Evolutionary conservation across 2,329 filamentous ascomycete species (phyloP).

Genomic region (Salinomyces thailandicus): DNA sequence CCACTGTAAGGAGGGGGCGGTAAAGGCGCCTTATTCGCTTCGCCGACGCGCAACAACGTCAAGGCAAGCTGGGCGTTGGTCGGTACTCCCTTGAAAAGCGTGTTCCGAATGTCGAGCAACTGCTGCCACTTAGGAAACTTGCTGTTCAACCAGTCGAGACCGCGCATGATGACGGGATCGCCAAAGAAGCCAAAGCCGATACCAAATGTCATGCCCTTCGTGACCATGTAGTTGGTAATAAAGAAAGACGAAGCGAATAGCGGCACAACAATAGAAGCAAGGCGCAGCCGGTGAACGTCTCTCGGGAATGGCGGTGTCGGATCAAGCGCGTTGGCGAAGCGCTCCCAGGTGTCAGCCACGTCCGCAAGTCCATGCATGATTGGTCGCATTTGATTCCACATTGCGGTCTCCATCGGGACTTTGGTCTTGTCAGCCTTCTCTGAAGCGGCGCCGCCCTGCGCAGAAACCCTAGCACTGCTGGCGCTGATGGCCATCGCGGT

Average conservation of each 20-base stretch:
- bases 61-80: slow-evolving; percentile 78
- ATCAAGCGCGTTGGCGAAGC: slow-evolving; percentile 48
- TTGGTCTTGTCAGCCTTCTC: slow-evolving; percentile 63
- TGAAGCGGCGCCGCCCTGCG: slow-evolving; percentile 40
- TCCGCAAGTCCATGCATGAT: slow-evolving; percentile 57
- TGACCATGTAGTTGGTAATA: slow-evolving; percentile 40
- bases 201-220: slow-evolving; percentile 55
- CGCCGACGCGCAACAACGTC: slow-evolving; percentile 70
- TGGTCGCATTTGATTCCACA: slow-evolving; percentile 66
- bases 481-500: slow-evolving; percentile 45
- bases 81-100: slow-evolving; percentile 67
- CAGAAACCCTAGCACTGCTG: slow-evolving; percentile 44
- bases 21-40: slow-evolving; percentile 68
- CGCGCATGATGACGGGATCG: slow-evolving; percentile 58
- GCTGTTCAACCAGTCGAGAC: slow-evolving; percentile 49
- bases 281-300: slow-evolving; percentile 34
- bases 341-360: slow-evolving; percentile 52
- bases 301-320: slow-evolving; percentile 40
- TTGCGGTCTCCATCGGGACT: slow-evolving; percentile 62
- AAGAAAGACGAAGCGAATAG: slow-evolving; percentile 34
- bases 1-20: slow-evolving; percentile 46
- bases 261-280: slow-evolving; percentile 37
- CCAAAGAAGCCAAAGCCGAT: slow-evolving; percentile 71
- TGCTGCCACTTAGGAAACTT: slow-evolving; percentile 64
- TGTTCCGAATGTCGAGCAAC: slow-evolving; percentile 62